These are phyloP conservation scores for Debaryomycetaceae sp. DNA, from an alignment of 1,139 yeast genomes.

Conservation along the genomic window DNA sequence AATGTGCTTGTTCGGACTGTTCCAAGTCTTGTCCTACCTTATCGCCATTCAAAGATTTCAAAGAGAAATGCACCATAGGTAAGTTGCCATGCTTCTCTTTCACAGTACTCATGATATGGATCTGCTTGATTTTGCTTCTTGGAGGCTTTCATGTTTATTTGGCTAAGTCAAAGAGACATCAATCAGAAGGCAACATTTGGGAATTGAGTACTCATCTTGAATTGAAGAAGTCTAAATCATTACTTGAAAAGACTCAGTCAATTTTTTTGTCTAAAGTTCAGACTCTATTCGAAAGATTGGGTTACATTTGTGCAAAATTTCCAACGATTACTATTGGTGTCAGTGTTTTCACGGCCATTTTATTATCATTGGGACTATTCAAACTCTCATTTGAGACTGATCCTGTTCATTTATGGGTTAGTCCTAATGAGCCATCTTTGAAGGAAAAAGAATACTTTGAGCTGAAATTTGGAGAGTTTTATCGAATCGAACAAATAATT, in stretches of 20 bases:
- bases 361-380: slow-evolving; percentile 52
- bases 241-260: slow-evolving; percentile 10
- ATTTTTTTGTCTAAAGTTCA: slow-evolving; percentile 9
- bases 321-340: slow-evolving; percentile 54
- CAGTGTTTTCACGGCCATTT: slow-evolving; percentile 39
- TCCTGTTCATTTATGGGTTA: slow-evolving; percentile 88
- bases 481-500: slow-evolving; percentile 80
- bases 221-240: slow-evolving; percentile 7
- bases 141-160: slow-evolving; percentile 38
- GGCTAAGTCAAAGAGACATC: slow-evolving; percentile 14
- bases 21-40: slow-evolving; percentile 72
- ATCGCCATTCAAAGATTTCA: slow-evolving; percentile 36
- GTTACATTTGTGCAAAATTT: slow-evolving; percentile 52
- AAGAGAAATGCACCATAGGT: slow-evolving; percentile 52
- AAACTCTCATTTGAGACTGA: slow-evolving; percentile 63
- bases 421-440: slow-evolving; percentile 70
- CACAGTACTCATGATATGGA: slow-evolving; percentile 52
- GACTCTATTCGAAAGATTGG: slow-evolving; percentile 40
- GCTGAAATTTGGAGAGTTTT: slow-evolving; percentile 84
- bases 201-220: neutral
- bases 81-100: slow-evolving; percentile 72
- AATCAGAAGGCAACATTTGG: slow-evolving; percentile 12
- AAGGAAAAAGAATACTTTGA: slow-evolving; percentile 71
- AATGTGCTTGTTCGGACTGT: slow-evolving; percentile 93
- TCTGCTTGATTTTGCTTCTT: slow-evolving; percentile 29